phyloP scores from a whole-genome alignment of 2,329 filamentous ascomycete species.

The Cercospora sp. region DNA sequence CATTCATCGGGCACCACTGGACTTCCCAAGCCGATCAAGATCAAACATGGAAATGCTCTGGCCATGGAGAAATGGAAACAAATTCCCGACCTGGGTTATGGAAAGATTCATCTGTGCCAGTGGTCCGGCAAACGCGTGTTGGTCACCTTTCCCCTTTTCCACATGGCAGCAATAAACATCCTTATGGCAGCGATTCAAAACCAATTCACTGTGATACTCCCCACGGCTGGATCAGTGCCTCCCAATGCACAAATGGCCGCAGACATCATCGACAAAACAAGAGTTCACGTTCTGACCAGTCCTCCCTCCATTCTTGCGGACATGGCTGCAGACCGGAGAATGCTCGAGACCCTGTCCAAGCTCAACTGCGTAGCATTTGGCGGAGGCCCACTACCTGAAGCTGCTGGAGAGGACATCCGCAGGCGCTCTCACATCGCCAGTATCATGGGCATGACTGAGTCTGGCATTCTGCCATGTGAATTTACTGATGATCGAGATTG shows the following conservation, averaged over 20 bases:
- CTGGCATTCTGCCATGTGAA: constrained; percentile 18
- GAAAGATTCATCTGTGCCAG: constrained; percentile 12
- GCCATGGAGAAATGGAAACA: constrained; percentile 22
- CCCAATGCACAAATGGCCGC: constrained; percentile 16
- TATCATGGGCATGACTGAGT: constrained; percentile 20
- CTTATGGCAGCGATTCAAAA: constrained; percentile 15
- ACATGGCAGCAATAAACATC: constrained; percentile 20
- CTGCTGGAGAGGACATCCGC: constrained; percentile 16
- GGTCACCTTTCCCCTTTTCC: constrained; percentile 19
- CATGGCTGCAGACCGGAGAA: constrained; percentile 14
- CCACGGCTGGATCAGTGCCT: constrained; percentile 1
- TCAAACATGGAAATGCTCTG: constrained; percentile 20
- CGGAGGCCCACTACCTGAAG: constrained; percentile 18
- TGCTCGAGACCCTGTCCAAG: constrained; percentile 16
- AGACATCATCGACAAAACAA: constrained; percentile 16
- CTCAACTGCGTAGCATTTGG: constrained; percentile 15
- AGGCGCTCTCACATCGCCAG: constrained; percentile 11
- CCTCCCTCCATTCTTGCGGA: constrained; percentile 20
- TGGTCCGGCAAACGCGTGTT: constrained; percentile 16
- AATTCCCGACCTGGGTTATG: constrained; percentile 8
- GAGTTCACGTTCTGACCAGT: constrained; percentile 6
- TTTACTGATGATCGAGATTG: constrained; percentile 17
- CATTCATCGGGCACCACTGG: constrained; percentile 25
- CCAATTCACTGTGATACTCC: constrained; percentile 13
- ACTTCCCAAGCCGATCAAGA: constrained; percentile 21